Percentiles rank a stretch among this genome's conserved stretches.
Evolutionary conservation across 805 yeast genomes (phyloP).

Genomic region (Barnettozyma wickerhamii): DNA sequence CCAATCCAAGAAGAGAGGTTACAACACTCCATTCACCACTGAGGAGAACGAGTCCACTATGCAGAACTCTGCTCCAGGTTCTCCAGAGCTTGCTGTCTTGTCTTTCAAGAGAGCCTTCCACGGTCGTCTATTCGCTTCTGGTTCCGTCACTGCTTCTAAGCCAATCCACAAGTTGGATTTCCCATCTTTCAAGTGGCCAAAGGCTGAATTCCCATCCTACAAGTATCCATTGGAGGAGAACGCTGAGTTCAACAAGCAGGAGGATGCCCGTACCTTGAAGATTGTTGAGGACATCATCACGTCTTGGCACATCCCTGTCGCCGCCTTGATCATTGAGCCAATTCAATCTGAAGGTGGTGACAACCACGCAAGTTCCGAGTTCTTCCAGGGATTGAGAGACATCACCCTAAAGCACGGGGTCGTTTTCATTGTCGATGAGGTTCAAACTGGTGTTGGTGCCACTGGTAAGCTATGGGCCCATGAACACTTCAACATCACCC

Average conservation of each 20-base stretch:
- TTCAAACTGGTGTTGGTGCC: conserved; percentile 88
- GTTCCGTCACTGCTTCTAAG: conserved; percentile 87
- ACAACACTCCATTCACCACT: conserved; percentile 48
- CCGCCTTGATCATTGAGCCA: conserved; percentile 89
- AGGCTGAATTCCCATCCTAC: conserved; percentile 85
- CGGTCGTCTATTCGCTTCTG: conserved; percentile 90
- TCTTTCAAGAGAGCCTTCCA: conserved; percentile 91
- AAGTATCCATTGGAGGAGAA: conserved; percentile 76
- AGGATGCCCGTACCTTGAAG: conserved; percentile 77
- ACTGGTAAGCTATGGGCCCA: conserved; percentile 87
- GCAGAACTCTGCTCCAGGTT: conserved; percentile 82
- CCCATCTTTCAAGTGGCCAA: conserved; percentile 97
- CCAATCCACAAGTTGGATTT: conserved; percentile 91
- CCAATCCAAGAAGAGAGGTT: conserved; percentile 66
- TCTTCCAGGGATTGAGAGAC: conserved; percentile 81
- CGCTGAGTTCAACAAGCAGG: conserved; percentile 59
- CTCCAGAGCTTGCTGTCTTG: conserved; percentile 80
- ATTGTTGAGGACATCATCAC: conserved; percentile 68
- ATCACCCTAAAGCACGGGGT: conserved; percentile 67
- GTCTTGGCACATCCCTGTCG: conserved; percentile 72
- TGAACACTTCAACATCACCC: conserved; percentile 72
- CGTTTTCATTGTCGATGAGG: conserved; percentile 77
- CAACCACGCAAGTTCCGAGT: conserved; percentile 72
- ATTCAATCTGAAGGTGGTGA: conserved; percentile 92
- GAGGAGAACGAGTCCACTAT: conserved; percentile 73